A percentile compares a stretch with the other conserved stretches of the same genome.
phyloP scores from a whole-genome alignment of 306 rosid genomes.

The Malus sylvestris region DNA sequence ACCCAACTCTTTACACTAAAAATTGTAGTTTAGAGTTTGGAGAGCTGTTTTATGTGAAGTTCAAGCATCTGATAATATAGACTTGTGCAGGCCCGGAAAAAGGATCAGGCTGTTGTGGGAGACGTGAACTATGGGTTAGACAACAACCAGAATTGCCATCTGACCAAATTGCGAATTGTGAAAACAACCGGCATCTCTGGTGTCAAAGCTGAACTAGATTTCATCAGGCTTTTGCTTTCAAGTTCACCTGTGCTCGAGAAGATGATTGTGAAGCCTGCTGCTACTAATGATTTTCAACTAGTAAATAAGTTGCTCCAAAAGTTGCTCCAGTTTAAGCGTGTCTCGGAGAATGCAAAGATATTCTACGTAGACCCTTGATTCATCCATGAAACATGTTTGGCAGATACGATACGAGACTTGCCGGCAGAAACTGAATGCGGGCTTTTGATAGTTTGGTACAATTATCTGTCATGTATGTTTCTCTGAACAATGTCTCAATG shows the following conservation, averaged over 20 bases:
- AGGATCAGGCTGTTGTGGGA: slow-evolving; percentile 12
- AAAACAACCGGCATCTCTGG: slow-evolving; percentile 33
- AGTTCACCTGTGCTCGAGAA: slow-evolving; percentile 42
- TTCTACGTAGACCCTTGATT: slow-evolving; percentile 35
- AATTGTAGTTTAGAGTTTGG: no score
- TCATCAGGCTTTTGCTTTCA: slow-evolving; percentile 41
- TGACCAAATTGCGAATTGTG: slow-evolving; percentile 33
- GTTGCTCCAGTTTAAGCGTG: slow-evolving; percentile 28
- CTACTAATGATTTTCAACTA: slow-evolving; percentile 11
- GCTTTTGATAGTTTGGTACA: neutral
- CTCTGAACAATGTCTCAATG: neutral
- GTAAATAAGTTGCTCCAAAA: slow-evolving; percentile 34
- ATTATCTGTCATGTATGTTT: neutral
- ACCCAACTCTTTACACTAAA: neutral
- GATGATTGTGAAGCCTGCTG: slow-evolving; percentile 23
- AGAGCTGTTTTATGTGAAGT: neutral
- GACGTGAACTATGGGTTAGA: slow-evolving; percentile 15
- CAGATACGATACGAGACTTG: neutral
- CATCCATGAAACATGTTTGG: neutral
- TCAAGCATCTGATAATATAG: neutral
- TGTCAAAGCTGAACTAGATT: slow-evolving; percentile 37
- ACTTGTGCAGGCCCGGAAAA: slow-evolving; percentile 32
- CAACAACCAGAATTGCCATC: slow-evolving; percentile 11
- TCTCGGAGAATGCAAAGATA: slow-evolving; percentile 41
- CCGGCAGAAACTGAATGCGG: neutral